A percentile compares a stretch with the other conserved stretches of the same genome.
phyloP scores from a whole-genome alignment of 768 basidiomycete species.

The Macrolepiota fuliginosa region DNA sequence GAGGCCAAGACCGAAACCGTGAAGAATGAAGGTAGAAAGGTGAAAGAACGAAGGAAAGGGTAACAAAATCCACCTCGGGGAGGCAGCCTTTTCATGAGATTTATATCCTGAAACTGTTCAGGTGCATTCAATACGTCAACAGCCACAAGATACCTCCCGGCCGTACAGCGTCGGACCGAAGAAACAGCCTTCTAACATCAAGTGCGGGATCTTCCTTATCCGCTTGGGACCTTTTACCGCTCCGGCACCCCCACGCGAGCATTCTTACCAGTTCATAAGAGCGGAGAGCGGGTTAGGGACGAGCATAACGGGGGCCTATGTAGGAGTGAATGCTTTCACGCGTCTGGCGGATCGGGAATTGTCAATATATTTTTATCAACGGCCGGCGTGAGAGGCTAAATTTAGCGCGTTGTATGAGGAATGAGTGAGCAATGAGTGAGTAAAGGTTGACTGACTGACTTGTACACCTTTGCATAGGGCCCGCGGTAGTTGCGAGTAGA shows the following conservation, averaged over 20 bases:
- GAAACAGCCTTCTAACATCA: not conserved
- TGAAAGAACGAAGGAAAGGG: not conserved
- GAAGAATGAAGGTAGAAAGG: not conserved
- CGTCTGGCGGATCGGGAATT: not conserved
- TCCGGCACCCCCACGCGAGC: not conserved
- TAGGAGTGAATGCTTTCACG: not conserved
- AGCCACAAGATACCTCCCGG: not conserved
- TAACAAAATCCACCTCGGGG: not conserved
- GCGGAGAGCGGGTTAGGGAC: not conserved
- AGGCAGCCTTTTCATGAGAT: not conserved
- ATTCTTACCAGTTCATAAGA: not conserved
- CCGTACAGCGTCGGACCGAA: not conserved
- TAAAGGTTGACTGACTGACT: not conserved
- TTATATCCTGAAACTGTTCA: not conserved
- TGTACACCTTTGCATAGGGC: not conserved
- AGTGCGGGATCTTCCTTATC: not conserved
- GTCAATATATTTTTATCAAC: conserved; percentile 1
- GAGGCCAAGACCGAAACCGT: not conserved
- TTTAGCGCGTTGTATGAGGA: not conserved
- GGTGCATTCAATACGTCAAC: not conserved
- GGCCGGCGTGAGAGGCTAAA: not conserved
- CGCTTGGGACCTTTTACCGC: not conserved
- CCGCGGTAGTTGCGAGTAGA: not conserved
- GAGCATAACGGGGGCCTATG: not conserved
- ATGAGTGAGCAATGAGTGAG: not conserved